Evolutionary conservation across 768 basidiomycete species (phyloP), one percentile per base, ranked within the genome.

Genomic region (Kwoniella sp.): DNA sequence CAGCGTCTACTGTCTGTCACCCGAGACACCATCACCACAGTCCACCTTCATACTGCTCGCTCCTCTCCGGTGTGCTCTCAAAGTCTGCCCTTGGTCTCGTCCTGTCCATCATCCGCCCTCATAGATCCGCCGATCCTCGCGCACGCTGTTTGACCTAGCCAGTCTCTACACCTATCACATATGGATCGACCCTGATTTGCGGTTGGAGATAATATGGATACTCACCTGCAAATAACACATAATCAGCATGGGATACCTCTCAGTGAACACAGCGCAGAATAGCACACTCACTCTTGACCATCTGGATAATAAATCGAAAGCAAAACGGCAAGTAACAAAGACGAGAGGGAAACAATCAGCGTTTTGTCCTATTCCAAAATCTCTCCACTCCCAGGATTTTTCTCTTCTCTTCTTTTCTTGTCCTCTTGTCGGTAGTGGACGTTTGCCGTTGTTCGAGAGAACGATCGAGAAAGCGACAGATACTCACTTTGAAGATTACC

Each of bases 231-330:
- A 62, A 24, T 26, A 17, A 60, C 25, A 52, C 15, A 8, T 47
- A 44, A 54, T 68, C 63, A 68, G 67, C 67, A 58, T 33, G 5
- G 33, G 33, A 33, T 33, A 33, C 33, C 13, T 33, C 33, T 33
- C 33, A 33, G 33, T 33, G 33, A 33, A 33, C n/a, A n/a, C n/a
- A n/a, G n/a, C n/a, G 33, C 13, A 33, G 13, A 5, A 33, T 5
- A 6, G 33, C 33, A 33, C 33, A 33, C 73, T 75, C 71, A 75
- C 73, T 75, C 67, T 75, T 75, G 56, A 72, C 71, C 73, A 75
- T 75, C 69, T 75, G 64, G 33, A 56, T 6, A 27, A 12, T 17
- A 12, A 55, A 33, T 21, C 36, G 49, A 49, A 29, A 46, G 46
- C 29, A 46, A 48, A 64, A 40, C 33, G 13, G 33, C 33, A 37